Evolutionary conservation across 1,284 basidiomycete genomes (phyloP), one percentile per base, ranked within the genome.

Genomic region (Heterobasidion occidentale): DNA sequence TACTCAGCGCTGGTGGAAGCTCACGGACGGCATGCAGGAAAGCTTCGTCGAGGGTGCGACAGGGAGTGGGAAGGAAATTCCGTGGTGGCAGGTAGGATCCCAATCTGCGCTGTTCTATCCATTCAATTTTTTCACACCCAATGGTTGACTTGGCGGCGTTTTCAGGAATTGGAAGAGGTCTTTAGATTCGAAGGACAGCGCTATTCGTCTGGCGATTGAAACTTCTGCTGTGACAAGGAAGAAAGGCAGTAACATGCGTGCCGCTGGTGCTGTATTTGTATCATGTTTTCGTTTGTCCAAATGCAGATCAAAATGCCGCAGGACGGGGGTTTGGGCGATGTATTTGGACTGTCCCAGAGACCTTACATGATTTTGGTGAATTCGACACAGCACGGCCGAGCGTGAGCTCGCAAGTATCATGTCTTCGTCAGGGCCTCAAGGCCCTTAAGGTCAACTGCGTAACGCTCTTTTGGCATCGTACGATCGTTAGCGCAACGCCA

Each of bases 11-110:
- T 92, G 90, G 90, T 92, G 90, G 90, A 72, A 76, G 63, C 69
- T 90, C 57, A 86, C 88, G 0, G 90, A 91, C 67, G 73, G 68
- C 4, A 88, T 91, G 88, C 90, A 92, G 69, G 83, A 87, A 70
- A 86, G 81, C 63, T 81, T 90, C 47, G 76, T 85, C 9, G 74
- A 79, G 2, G 87, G 80, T 17, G 88, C 89, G 2, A 76, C 74
- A 1, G 88, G 88, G 7, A 89, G 86, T 60, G 86, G 80, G 9
- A 71, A 73, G 19, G 77, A 76, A 8, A 71, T 84, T 9, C 81
- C 84, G 11, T 92, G 89, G 90, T 92, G 89, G 90, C 74, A 75
- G 63, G 77, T 79, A 36, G 69, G 80, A 59, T 54, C 14, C 8
- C 5, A 42, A 42, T n/a, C 38, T 42, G 2, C 38, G 38, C 11